Conservation (phyloP, 306 rosid species). For the Betula pendula region DNA sequence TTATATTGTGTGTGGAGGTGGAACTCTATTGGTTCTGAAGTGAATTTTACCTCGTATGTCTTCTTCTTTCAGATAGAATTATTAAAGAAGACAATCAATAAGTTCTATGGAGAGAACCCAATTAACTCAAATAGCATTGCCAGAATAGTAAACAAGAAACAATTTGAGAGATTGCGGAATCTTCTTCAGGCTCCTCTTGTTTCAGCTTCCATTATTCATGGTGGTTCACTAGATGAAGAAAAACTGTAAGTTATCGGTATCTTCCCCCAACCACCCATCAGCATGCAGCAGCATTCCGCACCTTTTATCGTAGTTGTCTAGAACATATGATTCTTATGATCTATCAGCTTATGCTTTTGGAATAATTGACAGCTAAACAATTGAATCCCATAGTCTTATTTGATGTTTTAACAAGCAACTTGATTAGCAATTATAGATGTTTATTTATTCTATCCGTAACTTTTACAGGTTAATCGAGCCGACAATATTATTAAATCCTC, state of each 20-base stretch:
- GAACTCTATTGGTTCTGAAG: neutral
- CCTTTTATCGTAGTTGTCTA: neutral
- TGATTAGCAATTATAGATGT: neutral
- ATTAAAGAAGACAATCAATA: slow-evolving; percentile 50
- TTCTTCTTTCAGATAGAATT: slow-evolving; percentile 50
- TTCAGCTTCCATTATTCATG: slow-evolving; percentile 69
- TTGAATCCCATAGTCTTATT: neutral
- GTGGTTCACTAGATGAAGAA: slow-evolving; percentile 70
- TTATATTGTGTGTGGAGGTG: neutral
- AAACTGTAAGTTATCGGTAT: slow-evolving; percentile 46
- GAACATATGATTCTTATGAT: neutral
- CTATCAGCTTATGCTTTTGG: no score
- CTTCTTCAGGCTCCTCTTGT: slow-evolving; percentile 73
- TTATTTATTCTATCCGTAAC: slow-evolving; percentile 1
- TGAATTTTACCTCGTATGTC: slow-evolving; percentile 14
- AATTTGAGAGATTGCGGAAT: slow-evolving; percentile 58
- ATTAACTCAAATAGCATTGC: slow-evolving; percentile 50
- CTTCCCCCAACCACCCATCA: neutral
- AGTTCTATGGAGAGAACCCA: slow-evolving; percentile 62
- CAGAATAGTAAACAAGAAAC: slow-evolving; percentile 58
- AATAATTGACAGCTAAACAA: no score
- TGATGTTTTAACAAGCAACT: neutral
- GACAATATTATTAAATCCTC: slow-evolving; percentile 85
- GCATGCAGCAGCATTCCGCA: neutral
- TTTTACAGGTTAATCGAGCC: slow-evolving; percentile 79